These are phyloP conservation scores for Alternaria consortialis DNA, from an alignment of 2,329 filamentous ascomycete species.

Conservation along the genomic window DNA sequence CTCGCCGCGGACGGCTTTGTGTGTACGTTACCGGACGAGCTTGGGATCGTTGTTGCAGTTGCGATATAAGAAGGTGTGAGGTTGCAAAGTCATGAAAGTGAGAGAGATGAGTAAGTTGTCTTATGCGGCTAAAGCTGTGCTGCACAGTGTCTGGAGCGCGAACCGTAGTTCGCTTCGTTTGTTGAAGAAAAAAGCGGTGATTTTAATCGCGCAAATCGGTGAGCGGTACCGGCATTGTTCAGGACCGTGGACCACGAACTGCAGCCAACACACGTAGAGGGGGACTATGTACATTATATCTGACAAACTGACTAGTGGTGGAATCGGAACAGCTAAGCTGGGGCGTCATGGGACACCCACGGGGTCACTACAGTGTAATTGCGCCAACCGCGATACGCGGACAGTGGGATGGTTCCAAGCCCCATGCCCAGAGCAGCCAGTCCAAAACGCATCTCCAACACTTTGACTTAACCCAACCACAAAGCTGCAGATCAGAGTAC, in stretches of 20 bases:
- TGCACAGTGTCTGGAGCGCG: conserved; percentile 15
- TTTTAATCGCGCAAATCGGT: conserved; percentile 12
- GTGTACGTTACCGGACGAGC: conserved; percentile 14
- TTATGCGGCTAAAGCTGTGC: conserved; percentile 4
- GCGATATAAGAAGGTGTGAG: background rate
- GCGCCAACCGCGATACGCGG: conserved; percentile 21
- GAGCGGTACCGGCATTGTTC: conserved; percentile 19
- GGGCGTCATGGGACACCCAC: conserved; percentile 4
- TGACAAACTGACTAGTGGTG: background rate
- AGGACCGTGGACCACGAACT: conserved; percentile 2
- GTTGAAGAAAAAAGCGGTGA: conserved; percentile 4
- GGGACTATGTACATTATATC: conserved; percentile 9
- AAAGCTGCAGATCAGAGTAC: conserved; percentile 12
- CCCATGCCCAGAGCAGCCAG: conserved; percentile 16
- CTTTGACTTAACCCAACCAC: conserved; percentile 4
- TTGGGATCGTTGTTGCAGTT: background rate
- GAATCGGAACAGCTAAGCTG: conserved; percentile 5
- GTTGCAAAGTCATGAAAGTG: conserved; percentile 1
- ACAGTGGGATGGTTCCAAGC: conserved; percentile 13
- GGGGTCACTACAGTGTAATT: conserved; percentile 4
- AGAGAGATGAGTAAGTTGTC: background rate
- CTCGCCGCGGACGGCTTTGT: conserved; percentile 12
- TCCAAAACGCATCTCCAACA: conserved; percentile 16
- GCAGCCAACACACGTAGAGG: conserved; percentile 3
- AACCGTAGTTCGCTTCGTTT: conserved; percentile 11